A percentile compares a stretch with the other conserved stretches of the same genome.
Evolutionary conservation across 176 grass and related monocot genomes (phyloP).

Genomic region (Oryza australiensis): DNA sequence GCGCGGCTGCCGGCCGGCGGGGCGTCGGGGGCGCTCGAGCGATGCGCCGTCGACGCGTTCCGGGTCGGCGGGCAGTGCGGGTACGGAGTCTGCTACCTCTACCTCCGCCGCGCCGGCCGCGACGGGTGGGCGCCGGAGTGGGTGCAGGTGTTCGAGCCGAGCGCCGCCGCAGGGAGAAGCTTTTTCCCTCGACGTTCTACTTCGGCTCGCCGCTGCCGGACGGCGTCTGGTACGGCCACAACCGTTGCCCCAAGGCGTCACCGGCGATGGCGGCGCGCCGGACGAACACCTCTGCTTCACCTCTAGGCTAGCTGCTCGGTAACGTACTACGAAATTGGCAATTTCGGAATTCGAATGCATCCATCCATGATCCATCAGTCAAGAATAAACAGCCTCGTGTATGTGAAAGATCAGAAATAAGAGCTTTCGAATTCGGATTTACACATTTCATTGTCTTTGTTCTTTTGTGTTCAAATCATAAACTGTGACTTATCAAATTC

Average conservation of each 20-base stretch:
- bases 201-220: conserved; percentile 61
- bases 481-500: not conserved
- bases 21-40: conserved; percentile 39
- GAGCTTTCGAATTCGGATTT: not conserved
- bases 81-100: conserved; percentile 89
- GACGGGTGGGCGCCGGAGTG: conserved; percentile 78
- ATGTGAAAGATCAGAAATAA: not conserved
- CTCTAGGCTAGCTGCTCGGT: not conserved
- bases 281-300: not conserved
- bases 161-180: conserved; percentile 1
- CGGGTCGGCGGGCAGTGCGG: conserved; percentile 62
- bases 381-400: not conserved
- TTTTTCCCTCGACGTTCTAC: conserved; percentile 64
- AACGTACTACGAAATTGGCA: not conserved
- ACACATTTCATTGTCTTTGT: not conserved
- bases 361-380: not conserved
- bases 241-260: conserved; percentile 52
- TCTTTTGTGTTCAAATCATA: not conserved
- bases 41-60: conserved; percentile 78
- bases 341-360: not conserved
- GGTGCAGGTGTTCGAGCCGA: conserved; percentile 64
- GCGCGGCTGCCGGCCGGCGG: conserved; percentile 46
- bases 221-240: conserved; percentile 74
- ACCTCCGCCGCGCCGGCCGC: conserved; percentile 62
- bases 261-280: not conserved